A percentile compares a stretch with the other conserved stretches of the same genome.
These are phyloP conservation scores for Arxiozyma slooffiae DNA, from an alignment of 1,139 yeast species.

Conservation along the genomic window DNA sequence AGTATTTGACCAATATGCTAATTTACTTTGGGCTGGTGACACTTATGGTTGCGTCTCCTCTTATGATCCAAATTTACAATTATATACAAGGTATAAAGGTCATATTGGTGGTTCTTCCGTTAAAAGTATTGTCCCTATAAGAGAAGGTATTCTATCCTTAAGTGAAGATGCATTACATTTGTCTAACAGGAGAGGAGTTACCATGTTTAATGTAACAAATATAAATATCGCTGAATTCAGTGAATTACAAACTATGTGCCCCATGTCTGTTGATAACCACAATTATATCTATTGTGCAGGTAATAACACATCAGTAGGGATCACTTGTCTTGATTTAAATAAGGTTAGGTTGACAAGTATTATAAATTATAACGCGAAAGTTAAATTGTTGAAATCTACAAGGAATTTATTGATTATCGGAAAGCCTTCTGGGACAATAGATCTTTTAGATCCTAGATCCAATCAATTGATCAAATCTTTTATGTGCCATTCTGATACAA, in stretches of 20 bases:
- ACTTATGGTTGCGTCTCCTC: constrained; percentile 41
- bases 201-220: constrained; percentile 34
- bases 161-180: constrained; percentile 45
- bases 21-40: constrained; percentile 84
- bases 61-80: constrained; percentile 30
- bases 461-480: constrained; percentile 51
- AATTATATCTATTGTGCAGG: constrained; percentile 39
- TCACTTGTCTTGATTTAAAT: constrained; percentile 53
- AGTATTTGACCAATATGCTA: constrained; percentile 59
- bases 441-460: constrained; percentile 61
- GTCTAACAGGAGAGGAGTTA: constrained; percentile 50
- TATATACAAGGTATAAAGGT: constrained; percentile 44
- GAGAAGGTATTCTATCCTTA: constrained; percentile 50
- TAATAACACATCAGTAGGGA: constrained; percentile 34
- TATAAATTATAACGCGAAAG: constrained; percentile 35
- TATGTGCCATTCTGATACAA: constrained; percentile 62
- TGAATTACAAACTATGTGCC: constrained; percentile 34
- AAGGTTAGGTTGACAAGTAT: constrained; percentile 34
- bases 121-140: constrained; percentile 43
- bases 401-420: constrained; percentile 52
- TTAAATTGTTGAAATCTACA: constrained; percentile 35
- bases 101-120: constrained; percentile 36
- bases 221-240: constrained; percentile 30
- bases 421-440: constrained; percentile 56
- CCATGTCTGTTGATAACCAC: constrained; percentile 18